A percentile compares a stretch with the other conserved stretches of the same genome.
Conservation (phyloP, 441 rosid genomes). For the Rhodomyrtus psidioides region DNA sequence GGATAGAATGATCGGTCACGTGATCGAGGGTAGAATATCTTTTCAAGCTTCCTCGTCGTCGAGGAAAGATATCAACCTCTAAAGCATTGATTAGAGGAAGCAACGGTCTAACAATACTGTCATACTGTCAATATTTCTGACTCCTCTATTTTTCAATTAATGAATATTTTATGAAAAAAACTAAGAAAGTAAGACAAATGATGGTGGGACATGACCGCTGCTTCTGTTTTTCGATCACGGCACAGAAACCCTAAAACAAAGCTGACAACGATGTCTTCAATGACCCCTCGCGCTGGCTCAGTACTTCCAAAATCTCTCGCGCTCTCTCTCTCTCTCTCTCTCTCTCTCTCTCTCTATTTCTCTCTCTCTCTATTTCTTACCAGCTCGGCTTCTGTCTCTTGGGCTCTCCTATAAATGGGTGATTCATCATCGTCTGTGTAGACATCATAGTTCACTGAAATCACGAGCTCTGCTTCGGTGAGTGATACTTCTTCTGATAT, state of each 20-base stretch:
- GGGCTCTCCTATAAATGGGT: neutral
- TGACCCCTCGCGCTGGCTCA: neutral
- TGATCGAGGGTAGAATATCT: neutral
- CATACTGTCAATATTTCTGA: too few relatives aligned
- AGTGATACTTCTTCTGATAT: neutral
- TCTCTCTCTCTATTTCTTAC: too few relatives aligned
- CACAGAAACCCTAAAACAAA: too few relatives aligned
- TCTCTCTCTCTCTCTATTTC: too few relatives aligned
- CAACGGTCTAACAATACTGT: too few relatives aligned
- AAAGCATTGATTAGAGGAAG: neutral
- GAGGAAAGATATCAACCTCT: neutral
- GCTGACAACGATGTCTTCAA: too few relatives aligned
- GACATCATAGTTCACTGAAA: conserved; percentile 4
- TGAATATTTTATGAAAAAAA: neutral
- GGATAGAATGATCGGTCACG: neutral
- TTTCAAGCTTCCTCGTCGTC: neutral
- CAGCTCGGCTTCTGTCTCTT: neutral
- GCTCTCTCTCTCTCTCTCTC: neutral
- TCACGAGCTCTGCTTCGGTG: neutral
- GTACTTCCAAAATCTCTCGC: neutral
- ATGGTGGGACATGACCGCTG: neutral
- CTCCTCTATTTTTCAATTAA: too few relatives aligned
- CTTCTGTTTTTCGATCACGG: too few relatives aligned
- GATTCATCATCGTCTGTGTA: neutral
- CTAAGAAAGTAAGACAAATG: neutral